Evolutionary conservation across 2,329 filamentous ascomycete species (phyloP), one percentile per base, ranked within the genome.

Genomic region (Trichophyton mentagrophytes): DNA sequence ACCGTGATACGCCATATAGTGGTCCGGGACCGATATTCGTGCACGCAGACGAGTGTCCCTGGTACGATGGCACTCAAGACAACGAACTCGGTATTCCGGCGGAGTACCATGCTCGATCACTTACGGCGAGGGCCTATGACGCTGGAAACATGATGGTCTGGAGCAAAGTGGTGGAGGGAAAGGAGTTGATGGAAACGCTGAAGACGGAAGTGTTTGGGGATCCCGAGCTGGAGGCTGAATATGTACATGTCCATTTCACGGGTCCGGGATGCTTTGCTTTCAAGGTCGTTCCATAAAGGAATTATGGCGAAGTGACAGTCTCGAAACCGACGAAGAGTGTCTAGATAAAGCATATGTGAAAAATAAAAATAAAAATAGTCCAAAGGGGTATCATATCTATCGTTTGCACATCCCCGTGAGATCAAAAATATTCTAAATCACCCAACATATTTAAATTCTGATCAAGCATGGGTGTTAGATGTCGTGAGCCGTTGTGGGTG

Each of bases 211-310:
- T 58, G 15, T 58, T 59, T 40, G 56, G 30, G 2, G 22, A 38
- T 8, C 33, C 30, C 3, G 56, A 51, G 15, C n/a, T 40, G 47
- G 33, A 42, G 15, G 60, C 17, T 13, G 44, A 55, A 33, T 61
- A 61, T 61, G 46, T 61, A 25, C 57, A 61, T 59, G 57, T 59
- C 2, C 27, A 61, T 46, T 61, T 36, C 42, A 47, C 57, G 6
- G 60, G 36, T 15, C 42, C 60, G n/a, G 60, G 60, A 20, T 61
- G 60, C 38, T 61, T 61, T 55, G 60, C 60, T 53, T 56, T 61
- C 8, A 59, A 56, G 15, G 49, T 59, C 36, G 42, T 51, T 27
- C 42, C 42, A 9, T 47, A 7, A 6, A 47, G 44, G 20, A 3
- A 9, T 38, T 38, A 13, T 38, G 33, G 8, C 11, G 33, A 38